Base-by-base conservation (phyloP, 352 stramenopile genomes). In the Phytophthora podocarpi region DNA sequence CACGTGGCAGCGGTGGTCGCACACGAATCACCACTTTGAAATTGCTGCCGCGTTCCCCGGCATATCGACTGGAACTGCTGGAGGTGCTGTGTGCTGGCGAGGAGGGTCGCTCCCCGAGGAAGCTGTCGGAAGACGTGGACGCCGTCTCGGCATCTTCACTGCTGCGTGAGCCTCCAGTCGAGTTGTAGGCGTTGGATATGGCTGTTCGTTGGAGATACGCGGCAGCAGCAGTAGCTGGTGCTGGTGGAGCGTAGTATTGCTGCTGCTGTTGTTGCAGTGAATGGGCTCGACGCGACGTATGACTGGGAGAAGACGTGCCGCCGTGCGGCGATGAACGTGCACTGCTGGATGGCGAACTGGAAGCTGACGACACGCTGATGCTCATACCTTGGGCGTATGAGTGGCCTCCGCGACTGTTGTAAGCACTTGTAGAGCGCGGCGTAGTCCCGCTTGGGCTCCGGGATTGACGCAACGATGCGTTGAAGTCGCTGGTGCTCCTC, bases 1-100 rank as follows among this genome's bases (percentile, higher is more conserved):
- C 92, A 24, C 92, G 72, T 1, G 88, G 87, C 16, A 98, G 62
- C 2, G 91, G 91, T 1, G 92, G 92, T 1, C 92, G 85, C 21
- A 97, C 89, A 40, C 92, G 84, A 55, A 98, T 96, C n/a, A 97
- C 92, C 39, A 98, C 92, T 49, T 96, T 96, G 64, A 97, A 96
- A 69, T 96, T 96, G 53, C 78, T 87, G 2, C 83, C 83, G 8
- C 83, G 80, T 48, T 82, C 76, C 6, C 31, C 60, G 12, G 39
- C 30, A 26, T 64, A 81, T 20, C 73, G 63, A 51, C 68, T 82
- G 11, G 55, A 64, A 45, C 24, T 74, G 30, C 64, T 76, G 8
- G 47, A 67, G 13, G 58, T 69, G 13, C 67, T 80, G 51, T 72
- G 66, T 9, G 71, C 66, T 16, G 74, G 80, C 1, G 80, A 87